Percentiles rank a stretch among this genome's conserved stretches.
These are phyloP conservation scores for Fomitopsis schrenkii DNA, from an alignment of 1,284 basidiomycete genomes.

Conservation along the genomic window DNA sequence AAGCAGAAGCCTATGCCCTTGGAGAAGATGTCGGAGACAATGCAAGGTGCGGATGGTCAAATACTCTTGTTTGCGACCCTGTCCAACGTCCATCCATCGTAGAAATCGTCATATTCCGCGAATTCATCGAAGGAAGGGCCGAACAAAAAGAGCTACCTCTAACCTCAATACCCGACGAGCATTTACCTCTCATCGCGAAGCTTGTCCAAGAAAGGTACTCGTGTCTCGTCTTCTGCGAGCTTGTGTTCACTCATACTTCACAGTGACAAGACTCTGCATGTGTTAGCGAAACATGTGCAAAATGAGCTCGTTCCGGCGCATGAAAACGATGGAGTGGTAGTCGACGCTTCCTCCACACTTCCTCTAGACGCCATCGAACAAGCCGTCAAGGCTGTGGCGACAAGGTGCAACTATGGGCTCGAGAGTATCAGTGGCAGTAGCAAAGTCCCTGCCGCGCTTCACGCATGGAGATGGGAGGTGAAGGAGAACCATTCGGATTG, in stretches of 20 bases:
- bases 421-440: constrained; percentile 40
- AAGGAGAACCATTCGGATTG: constrained; percentile 52
- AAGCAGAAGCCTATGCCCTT: constrained; percentile 76
- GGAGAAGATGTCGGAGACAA: constrained; percentile 75
- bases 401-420: constrained; percentile 73
- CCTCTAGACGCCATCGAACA: constrained; percentile 52
- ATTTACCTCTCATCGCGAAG: constrained; percentile 74
- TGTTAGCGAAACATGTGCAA: constrained; percentile 63
- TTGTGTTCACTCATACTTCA: neutral
- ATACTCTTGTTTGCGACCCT: neutral
- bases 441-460: constrained; percentile 55
- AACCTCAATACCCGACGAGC: constrained; percentile 55
- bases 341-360: constrained; percentile 29
- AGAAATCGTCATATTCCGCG: constrained; percentile 74
- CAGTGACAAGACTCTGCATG: constrained; percentile 65
- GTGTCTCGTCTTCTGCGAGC: neutral
- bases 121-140: constrained; percentile 55
- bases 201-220: constrained; percentile 74
- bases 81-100: constrained; percentile 1
- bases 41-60: constrained; percentile 59
- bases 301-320: constrained; percentile 54
- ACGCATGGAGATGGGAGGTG: constrained; percentile 89
- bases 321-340: constrained; percentile 48
- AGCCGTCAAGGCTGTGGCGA: constrained; percentile 55
- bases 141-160: constrained; percentile 45